Base-by-base conservation (phyloP, 1,139 yeast genomes). In the Nakaseomyces bracarensis region DNA sequence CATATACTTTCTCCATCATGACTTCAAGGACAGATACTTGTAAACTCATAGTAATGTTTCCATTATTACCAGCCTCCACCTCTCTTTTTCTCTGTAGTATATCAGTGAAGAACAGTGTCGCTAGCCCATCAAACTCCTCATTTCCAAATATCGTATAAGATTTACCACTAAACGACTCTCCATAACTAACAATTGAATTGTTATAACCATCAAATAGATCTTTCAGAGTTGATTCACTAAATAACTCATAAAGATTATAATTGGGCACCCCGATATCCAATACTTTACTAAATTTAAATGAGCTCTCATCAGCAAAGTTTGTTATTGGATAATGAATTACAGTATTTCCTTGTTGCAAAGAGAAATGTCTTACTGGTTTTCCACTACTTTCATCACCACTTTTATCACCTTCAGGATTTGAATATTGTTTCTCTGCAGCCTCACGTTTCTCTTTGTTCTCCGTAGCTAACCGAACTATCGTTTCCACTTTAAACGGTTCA, bases 121-220 rank as follows among this genome's bases (percentile, higher is more conserved):
- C 27, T 9, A 37, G n/a, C 15, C 31, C 31, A 10, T 37, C 39
- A 75, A 3, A 4, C 1, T 54, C 57, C 16, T 69, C 65, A 2
- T 67, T 57, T 0, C 96, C 96, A 74, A 83, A 75, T 94, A 87
- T 82, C 2, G 95, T 82, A 57, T 77, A 78, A 0, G 95, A 77
- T 57, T 86, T 86, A 3, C 96, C 96, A 1, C 93, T 75, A 0
- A 95, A 93, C 0, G 94, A 82, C 58, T 84, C 95, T 6, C 96
- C 96, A 60, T 85, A 87, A 1, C 95, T 89, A 36, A 87, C 65
- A 0, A 87, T 80, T 0, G 95, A 79, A 16, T 93, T 91, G 60
- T 87, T 85, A 57, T 82, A 85, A 0, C 96, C 96, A 20, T 47
- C 41, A 8, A 49, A 36, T 5, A 51, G 39, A 15, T 46, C 44